These are phyloP conservation scores for Hypoxylon sp. DNA, from an alignment of 2,329 filamentous ascomycete genomes.

Conservation along the genomic window DNA sequence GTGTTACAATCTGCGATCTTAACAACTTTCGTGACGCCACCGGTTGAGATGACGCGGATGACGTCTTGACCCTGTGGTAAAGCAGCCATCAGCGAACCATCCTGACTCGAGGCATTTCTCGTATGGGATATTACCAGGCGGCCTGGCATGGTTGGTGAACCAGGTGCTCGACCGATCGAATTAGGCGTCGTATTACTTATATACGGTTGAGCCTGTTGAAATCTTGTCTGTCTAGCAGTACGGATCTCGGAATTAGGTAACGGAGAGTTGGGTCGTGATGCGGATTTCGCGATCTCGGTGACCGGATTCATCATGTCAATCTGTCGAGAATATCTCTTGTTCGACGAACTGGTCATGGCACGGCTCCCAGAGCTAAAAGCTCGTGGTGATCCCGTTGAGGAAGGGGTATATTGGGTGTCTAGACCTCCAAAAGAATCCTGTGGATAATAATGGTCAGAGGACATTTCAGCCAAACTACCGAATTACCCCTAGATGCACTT, in stretches of 20 bases:
- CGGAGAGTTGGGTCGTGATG: slow-evolving; percentile 81
- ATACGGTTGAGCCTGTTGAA: slow-evolving; percentile 65
- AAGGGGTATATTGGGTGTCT: slow-evolving; percentile 73
- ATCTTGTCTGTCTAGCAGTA: slow-evolving; percentile 66
- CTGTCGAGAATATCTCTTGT: slow-evolving; percentile 76
- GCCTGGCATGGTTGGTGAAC: slow-evolving; percentile 71
- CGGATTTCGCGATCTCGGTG: slow-evolving; percentile 65
- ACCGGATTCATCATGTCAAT: slow-evolving; percentile 65
- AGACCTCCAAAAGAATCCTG: slow-evolving; percentile 88
- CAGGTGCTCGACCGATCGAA: slow-evolving; percentile 67
- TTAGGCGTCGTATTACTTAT: slow-evolving; percentile 66
- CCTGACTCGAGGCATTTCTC: slow-evolving; percentile 85
- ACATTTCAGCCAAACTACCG: slow-evolving; percentile 5
- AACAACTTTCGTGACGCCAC: slow-evolving; percentile 91
- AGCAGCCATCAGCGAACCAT: slow-evolving; percentile 87
- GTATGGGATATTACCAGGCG: slow-evolving; percentile 78
- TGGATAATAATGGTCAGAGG: slow-evolving; percentile 40
- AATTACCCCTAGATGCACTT: slow-evolving; percentile 7
- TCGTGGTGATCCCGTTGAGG: slow-evolving; percentile 75
- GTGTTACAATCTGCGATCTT: slow-evolving; percentile 93
- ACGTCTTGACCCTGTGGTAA: slow-evolving; percentile 89
- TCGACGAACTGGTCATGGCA: slow-evolving; percentile 62
- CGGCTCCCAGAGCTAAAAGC: slow-evolving; percentile 69
- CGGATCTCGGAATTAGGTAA: slow-evolving; percentile 70
- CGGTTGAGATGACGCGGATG: slow-evolving; percentile 93